phyloP scores from a whole-genome alignment of 768 basidiomycete genomes.

The Mycena latifolia region DNA sequence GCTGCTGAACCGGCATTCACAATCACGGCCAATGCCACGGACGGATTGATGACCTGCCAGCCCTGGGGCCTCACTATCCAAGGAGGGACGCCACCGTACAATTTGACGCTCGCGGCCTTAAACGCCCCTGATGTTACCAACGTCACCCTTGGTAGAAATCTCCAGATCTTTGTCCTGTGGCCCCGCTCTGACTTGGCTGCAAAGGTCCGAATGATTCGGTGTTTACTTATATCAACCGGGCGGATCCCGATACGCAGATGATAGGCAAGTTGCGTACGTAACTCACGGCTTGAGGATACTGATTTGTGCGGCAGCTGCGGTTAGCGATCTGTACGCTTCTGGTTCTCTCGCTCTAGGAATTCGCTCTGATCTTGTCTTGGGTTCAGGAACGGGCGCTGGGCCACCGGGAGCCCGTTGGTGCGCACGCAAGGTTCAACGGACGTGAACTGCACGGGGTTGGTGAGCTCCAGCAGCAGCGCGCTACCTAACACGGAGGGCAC shows the following conservation, averaged over 20 bases:
- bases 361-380: background rate
- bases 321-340: slow-evolving; percentile 57
- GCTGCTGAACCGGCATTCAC: slow-evolving; percentile 37
- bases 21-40: slow-evolving; percentile 51
- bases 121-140: slow-evolving; percentile 55
- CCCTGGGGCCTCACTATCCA: slow-evolving; percentile 59
- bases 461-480: too few relatives aligned
- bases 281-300: background rate
- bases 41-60: slow-evolving; percentile 53
- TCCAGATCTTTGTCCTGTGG: background rate
- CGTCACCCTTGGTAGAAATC: slow-evolving; percentile 48
- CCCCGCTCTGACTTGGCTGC: too few relatives aligned
- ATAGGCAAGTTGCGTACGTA: slow-evolving; percentile 48
- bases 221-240: slow-evolving; percentile 59
- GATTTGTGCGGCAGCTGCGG: slow-evolving; percentile 44
- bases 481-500: too few relatives aligned
- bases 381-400: slow-evolving; percentile 55
- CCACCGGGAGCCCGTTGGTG: slow-evolving; percentile 45
- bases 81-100: slow-evolving; percentile 60
- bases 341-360: background rate
- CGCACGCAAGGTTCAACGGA: slow-evolving; percentile 40
- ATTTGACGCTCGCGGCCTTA: slow-evolving; percentile 52
- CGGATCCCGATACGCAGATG: slow-evolving; percentile 48
- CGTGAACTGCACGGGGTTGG: slow-evolving; percentile 1
- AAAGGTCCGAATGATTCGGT: slow-evolving; percentile 42